phyloP scores from a whole-genome alignment of 164 flowering plant species.

The Platanus orientalis region DNA sequence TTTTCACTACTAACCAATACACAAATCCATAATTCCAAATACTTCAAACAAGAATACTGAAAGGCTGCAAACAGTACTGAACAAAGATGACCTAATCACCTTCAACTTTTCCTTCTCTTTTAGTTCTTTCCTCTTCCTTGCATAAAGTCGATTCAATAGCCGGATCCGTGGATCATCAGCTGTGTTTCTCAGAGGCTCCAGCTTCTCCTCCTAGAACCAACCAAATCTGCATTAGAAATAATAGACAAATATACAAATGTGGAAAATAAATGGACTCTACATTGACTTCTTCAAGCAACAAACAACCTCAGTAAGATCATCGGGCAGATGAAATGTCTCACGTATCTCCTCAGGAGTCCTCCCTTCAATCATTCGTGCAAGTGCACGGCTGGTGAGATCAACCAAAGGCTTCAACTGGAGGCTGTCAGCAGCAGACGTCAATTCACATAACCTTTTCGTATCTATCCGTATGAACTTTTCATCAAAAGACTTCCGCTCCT shows the following conservation, averaged over 20 bases:
- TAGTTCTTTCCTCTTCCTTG: constrained; percentile 86
- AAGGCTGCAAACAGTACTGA: neutral
- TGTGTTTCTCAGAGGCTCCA: constrained; percentile 83
- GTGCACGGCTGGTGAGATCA: constrained; percentile 80
- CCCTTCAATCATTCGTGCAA: constrained; percentile 70
- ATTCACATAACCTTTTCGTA: constrained; percentile 73
- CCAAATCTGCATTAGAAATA: constrained; percentile 9
- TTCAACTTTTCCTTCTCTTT: constrained; percentile 70
- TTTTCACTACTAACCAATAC: neutral
- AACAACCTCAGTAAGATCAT: constrained; percentile 93
- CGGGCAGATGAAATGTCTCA: constrained; percentile 83
- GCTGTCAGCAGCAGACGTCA: constrained; percentile 92
- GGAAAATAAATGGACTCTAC: neutral
- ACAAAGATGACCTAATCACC: constrained; percentile 33
- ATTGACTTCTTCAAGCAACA: constrained; percentile 15
- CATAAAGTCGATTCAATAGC: constrained; percentile 80
- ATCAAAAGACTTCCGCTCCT: constrained; percentile 88
- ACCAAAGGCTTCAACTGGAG: constrained; percentile 84
- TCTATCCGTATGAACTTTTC: constrained; percentile 79
- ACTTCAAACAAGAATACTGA: neutral
- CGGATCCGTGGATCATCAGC: constrained; percentile 91
- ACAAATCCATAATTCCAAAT: neutral
- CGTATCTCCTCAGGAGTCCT: constrained; percentile 65
- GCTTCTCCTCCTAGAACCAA: constrained; percentile 76
- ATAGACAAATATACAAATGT: neutral